Base-by-base conservation (phyloP, 1,284 basidiomycete species). In the Marasmius sp. region DNA sequence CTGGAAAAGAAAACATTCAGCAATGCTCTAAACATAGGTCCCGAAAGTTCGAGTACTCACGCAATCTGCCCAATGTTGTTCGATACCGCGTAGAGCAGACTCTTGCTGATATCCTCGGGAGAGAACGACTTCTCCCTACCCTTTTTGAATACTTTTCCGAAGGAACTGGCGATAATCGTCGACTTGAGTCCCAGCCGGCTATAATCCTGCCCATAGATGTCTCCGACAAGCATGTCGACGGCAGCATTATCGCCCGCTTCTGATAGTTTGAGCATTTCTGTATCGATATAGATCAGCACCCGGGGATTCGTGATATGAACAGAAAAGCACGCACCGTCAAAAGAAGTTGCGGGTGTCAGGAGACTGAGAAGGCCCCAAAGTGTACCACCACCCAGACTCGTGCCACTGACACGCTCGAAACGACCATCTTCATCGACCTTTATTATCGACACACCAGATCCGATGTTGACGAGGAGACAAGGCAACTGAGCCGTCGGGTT, bases 1-100 rank as follows among this genome's bases (percentile, higher is more conserved):
- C 95, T 97, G 75, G 50, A 56, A 59, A 53, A 48, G n/a, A 45
- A 47, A 33, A 57, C 53, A 55, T 39, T 27, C 39, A 0, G 50
- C 43, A 64, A 51, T 55, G 62, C 36, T 43, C 60, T 64, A 67
- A 50, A 43, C 63, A 56, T 64, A 52, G 36, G 45, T 61, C 6
- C 33, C 11, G 27, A 22, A 14, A 45, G 64, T 65, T 62, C 52
- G 63, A 64, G 62, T 58, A 91, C 93, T 76, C 75, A 97, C 93
- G 97, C 97, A 79, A 99, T 98, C 77, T 99, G 97, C 6, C 97
- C 97, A 69, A 99, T 99, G 76, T 99, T 99, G 79, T 99, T 99
- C 68, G 93, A 95, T 64, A 99, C 88, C 16, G 96, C 97, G 75
- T 98, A 99, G 36, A 99, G 82, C 70, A 99, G 78, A 75, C 92